Evolutionary conservation across 768 basidiomycete species (phyloP).

Genomic region (Sistotremastrum niveocremeum): DNA sequence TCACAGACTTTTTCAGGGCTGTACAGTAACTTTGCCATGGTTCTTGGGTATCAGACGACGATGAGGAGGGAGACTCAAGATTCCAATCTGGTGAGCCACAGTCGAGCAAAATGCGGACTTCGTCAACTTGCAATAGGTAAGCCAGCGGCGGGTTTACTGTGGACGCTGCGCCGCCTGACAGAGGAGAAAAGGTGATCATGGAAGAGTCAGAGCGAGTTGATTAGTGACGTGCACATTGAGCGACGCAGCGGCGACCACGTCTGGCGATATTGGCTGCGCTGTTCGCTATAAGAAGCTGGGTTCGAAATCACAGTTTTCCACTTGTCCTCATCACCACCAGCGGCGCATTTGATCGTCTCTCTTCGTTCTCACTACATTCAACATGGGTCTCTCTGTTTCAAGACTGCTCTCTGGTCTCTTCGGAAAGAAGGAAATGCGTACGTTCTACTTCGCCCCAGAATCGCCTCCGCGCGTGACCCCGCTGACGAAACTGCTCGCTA

Average conservation of each 20-base stretch:
- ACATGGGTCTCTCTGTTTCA: constrained; percentile 73
- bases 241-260: too few relatives aligned
- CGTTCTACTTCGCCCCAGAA: constrained; percentile 24
- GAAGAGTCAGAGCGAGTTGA: too few relatives aligned
- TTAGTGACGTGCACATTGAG: too few relatives aligned
- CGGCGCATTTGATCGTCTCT: constrained; percentile 1
- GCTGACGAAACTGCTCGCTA: constrained; percentile 22
- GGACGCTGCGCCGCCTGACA: constrained; percentile 72
- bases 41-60: constrained; percentile 11
- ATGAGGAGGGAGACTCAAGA: constrained; percentile 33
- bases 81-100: constrained; percentile 86
- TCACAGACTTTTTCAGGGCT: constrained; percentile 50
- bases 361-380: constrained; percentile 7
- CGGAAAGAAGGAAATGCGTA: constrained; percentile 99
- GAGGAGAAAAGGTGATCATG: constrained; percentile 93
- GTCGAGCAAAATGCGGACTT: constrained; percentile 85
- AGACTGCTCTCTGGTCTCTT: constrained; percentile 71
- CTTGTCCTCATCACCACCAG: too few relatives aligned
- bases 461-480: constrained; percentile 17
- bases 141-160: constrained; percentile 50
- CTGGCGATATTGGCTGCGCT: too few relatives aligned
- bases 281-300: too few relatives aligned
- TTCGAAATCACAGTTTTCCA: too few relatives aligned
- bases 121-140: constrained; percentile 89
- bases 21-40: constrained; percentile 56